These are phyloP conservation scores for Auriscalpium vulgare DNA, from an alignment of 768 basidiomycete genomes.

Conservation along the genomic window DNA sequence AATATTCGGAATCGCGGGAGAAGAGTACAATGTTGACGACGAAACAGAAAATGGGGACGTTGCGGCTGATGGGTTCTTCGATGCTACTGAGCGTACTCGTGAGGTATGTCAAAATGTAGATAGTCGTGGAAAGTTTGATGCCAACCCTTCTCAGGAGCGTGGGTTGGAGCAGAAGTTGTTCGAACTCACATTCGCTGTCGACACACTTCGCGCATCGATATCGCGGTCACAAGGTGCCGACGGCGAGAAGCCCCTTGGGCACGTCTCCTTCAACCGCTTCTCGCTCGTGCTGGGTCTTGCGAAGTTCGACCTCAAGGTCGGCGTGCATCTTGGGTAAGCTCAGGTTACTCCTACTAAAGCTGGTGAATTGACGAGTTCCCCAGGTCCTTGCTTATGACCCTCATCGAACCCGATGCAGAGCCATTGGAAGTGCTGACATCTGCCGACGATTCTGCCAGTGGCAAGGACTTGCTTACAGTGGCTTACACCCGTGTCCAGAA, in stretches of 20 bases:
- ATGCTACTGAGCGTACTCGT: constrained; percentile 52
- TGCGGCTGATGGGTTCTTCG: constrained; percentile 58
- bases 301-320: constrained; percentile 82
- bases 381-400: constrained; percentile 71
- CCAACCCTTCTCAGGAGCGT: constrained; percentile 20
- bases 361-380: not conserved
- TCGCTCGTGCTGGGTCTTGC: constrained; percentile 64
- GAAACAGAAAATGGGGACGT: constrained; percentile 34
- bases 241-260: constrained; percentile 67
- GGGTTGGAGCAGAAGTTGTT: constrained; percentile 57
- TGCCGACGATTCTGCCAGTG: constrained; percentile 30
- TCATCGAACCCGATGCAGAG: constrained; percentile 47
- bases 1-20: constrained; percentile 44
- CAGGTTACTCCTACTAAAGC: constrained; percentile 4
- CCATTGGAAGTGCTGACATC: constrained; percentile 65
- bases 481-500: constrained; percentile 74
- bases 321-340: constrained; percentile 65
- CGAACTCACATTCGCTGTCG: constrained; percentile 83
- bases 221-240: constrained; percentile 59
- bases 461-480: constrained; percentile 68
- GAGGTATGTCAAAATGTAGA: constrained; percentile 29
- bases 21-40: constrained; percentile 67
- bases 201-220: constrained; percentile 69
- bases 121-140: not conserved
- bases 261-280: constrained; percentile 74